Percentiles rank a stretch among this genome's conserved stretches.
Evolutionary conservation across 163 green algal species (phyloP).

Genomic region (Smithsoniella earleae): DNA sequence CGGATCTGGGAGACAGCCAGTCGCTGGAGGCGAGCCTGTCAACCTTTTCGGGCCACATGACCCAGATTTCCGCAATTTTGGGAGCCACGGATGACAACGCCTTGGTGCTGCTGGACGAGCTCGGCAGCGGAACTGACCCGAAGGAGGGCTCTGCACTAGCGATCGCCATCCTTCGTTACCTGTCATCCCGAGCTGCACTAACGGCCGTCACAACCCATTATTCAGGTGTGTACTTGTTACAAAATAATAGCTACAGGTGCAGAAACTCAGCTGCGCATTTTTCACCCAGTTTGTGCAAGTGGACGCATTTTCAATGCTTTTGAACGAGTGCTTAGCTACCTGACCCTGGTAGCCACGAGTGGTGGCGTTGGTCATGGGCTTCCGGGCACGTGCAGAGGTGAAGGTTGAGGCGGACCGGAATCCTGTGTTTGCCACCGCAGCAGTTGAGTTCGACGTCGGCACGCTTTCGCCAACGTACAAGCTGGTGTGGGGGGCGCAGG

Average conservation of each 20-base stretch:
- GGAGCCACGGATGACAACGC: slow-evolving; percentile 34
- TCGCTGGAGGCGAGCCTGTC: slow-evolving; percentile 83
- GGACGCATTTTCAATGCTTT: too few relatives aligned
- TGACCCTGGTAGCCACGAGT: too few relatives aligned
- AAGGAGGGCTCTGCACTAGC: slow-evolving; percentile 53
- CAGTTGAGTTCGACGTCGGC: slow-evolving; percentile 74
- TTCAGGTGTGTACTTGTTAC: too few relatives aligned
- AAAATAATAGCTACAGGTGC: too few relatives aligned
- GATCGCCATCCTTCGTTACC: slow-evolving; percentile 27
- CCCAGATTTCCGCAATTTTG: slow-evolving; percentile 44
- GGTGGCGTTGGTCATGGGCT: too few relatives aligned
- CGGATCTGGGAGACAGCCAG: slow-evolving; percentile 92
- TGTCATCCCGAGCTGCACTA: slow-evolving; percentile 44
- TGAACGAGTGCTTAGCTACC: too few relatives aligned
- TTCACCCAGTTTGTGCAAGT: too few relatives aligned
- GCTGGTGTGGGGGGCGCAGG: slow-evolving; percentile 63
- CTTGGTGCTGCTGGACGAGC: slow-evolving; percentile 84
- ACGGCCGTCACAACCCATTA: slow-evolving; percentile 69
- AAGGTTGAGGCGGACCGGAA: slow-evolving; percentile 49
- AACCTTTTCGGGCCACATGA: slow-evolving; percentile 89
- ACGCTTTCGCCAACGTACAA: slow-evolving; percentile 76
- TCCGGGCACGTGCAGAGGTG: too few relatives aligned
- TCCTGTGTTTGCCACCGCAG: slow-evolving; percentile 50
- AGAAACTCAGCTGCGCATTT: too few relatives aligned
- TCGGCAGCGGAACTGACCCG: slow-evolving; percentile 92